Conservation (phyloP, 345 rosid genomes). For the Kandelia obovata region DNA sequence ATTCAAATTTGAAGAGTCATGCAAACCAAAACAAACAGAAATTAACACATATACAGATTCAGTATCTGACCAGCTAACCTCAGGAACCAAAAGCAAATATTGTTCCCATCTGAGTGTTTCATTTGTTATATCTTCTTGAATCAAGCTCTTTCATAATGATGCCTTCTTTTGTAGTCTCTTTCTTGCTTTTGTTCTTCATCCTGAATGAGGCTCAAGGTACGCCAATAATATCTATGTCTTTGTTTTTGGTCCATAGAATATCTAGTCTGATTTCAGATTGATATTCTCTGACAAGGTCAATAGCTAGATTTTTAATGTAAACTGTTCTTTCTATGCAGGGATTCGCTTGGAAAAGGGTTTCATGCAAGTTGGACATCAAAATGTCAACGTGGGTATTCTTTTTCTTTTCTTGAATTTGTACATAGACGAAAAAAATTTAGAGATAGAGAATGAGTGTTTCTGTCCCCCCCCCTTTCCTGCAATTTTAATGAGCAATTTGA, state of each 20-base stretch:
- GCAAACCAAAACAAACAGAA: background rate
- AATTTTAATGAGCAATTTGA: background rate
- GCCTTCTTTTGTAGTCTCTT: constrained; percentile 5
- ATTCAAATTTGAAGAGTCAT: background rate
- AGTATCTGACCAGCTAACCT: background rate
- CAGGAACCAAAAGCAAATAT: background rate
- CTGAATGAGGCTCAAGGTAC: constrained; percentile 12
- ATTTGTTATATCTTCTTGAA: background rate
- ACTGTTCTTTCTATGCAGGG: background rate
- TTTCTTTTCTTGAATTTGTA: no score
- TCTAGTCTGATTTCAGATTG: background rate
- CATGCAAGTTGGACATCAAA: constrained; percentile 12
- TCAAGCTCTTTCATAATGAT: constrained; percentile 7
- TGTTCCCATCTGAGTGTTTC: background rate
- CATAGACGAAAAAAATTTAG: no score
- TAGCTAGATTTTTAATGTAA: background rate
- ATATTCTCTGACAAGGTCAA: background rate
- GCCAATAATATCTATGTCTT: background rate
- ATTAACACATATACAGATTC: background rate
- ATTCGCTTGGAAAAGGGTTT: constrained; percentile 16
- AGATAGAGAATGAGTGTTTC: background rate
- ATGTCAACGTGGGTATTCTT: background rate
- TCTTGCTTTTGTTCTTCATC: constrained; percentile 7
- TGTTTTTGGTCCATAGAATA: background rate
- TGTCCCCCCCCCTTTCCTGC: background rate